Evolutionary conservation across 106 monocot species (phyloP), one percentile per base, ranked within the genome.

Genomic region (Hemerocallis citrina): DNA sequence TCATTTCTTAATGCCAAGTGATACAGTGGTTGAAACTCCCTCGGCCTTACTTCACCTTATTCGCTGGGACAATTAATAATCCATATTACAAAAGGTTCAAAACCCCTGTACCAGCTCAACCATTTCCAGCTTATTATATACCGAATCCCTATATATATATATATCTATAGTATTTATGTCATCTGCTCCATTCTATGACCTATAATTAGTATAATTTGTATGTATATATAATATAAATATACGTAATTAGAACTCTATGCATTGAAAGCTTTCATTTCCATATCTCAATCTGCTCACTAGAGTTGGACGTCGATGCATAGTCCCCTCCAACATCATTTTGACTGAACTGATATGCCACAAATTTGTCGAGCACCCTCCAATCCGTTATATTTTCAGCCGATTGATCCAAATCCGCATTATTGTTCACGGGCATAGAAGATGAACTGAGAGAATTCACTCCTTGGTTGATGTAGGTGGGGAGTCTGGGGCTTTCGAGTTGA

Each of bases 321-420:
- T 82, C 77, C 11, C 49, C 51, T 8, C 59, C 25, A 1, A 35
- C 16, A 20, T 34, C 33, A 34, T n/a, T 22, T 21, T 39, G 59
- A 62, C 89, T 89, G 21, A 89, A 81, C 51, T 89, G 89, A 32
- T 84, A 84, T 1, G 89, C 89, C 0, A 89, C 89, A 56, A 89
- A 84, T 51, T 78, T 81, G 77, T 89, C 84, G 21, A 89, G 75
- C 6, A 89, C 72, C 46, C 89, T 81, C 89, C 89, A 89, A 49
- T 89, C 89, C 1, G 76, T 81, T 34, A 78, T 75, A 46, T 78
- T 81, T 17, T 86, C 78, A 3, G 23, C 14, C 3, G 40, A 42
- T 2, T 49, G 49, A 24, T 49, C 9, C 12, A 25, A 5, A 15
- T 22, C 9, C 12, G 49, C 9, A 15, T 22, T 70, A 9, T 38